A percentile compares a stretch with the other conserved stretches of the same genome.
Evolutionary conservation across 1,139 yeast genomes (phyloP).

Genomic region (Candida sp.): DNA sequence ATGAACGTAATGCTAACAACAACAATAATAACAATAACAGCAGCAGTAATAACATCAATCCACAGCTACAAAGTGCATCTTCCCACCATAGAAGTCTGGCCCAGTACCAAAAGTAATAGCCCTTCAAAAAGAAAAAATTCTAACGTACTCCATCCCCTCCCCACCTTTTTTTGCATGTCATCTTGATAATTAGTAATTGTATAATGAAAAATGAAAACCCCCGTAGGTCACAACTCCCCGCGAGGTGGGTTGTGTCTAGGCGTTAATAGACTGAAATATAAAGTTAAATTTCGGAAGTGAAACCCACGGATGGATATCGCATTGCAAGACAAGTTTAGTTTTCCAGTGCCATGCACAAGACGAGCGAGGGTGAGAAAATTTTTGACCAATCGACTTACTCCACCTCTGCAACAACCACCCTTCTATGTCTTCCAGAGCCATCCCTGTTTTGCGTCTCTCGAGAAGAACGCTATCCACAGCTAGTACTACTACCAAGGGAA

Average conservation of each 20-base stretch:
- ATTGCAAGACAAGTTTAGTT: too few relatives aligned
- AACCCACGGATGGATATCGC: too few relatives aligned
- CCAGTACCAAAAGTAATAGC: constrained; percentile 4
- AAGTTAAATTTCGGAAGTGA: neutral
- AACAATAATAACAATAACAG: constrained; percentile 4
- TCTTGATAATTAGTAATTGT: neutral
- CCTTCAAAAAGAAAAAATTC: neutral
- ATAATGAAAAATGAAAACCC: neutral
- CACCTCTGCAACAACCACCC: too few relatives aligned
- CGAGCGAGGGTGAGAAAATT: neutral
- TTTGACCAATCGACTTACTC: neutral
- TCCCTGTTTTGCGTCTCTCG: neutral
- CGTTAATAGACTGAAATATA: neutral
- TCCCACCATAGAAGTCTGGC: constrained; percentile 3
- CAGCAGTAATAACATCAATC: constrained; percentile 1
- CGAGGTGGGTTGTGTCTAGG: too few relatives aligned
- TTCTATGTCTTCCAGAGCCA: neutral
- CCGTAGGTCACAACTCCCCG: too few relatives aligned
- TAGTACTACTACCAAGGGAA: neutral
- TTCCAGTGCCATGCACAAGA: too few relatives aligned
- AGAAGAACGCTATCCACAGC: neutral
- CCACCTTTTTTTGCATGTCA: neutral
- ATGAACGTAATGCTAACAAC: neutral
- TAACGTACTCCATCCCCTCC: neutral
- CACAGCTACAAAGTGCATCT: constrained; percentile 6